Base-by-base conservation (phyloP, 169 alveolate genomes). In the Plasmodium knowlesi region DNA sequence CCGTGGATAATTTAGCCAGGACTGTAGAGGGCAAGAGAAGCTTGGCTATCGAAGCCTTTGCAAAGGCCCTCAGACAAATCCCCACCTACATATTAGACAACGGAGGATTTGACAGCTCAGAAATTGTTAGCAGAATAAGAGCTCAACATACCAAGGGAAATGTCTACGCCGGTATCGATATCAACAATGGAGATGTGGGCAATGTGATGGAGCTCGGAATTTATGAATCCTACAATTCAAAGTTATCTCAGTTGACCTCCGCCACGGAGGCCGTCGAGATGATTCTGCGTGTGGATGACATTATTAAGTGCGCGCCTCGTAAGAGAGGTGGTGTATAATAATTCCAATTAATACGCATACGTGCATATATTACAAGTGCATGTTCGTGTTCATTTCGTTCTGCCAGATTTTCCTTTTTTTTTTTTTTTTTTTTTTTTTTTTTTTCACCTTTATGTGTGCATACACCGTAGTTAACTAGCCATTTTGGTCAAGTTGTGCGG, bases 181-280 rank as follows among this genome's bases (percentile, higher is more conserved):
- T 99, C 93, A 95, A 89, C 84, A 91, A 93, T 28, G 99, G 99
- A 10, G 97, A 89, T 39, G 99, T 99, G 37, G 99, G 99, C 57
- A 97, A 98, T 97, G 98, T 99, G 99, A 86, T 96, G 92, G 98
- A 97, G 84, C 94, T 98, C 39, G 99, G 99, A 43, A 97, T 99
- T 74, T 97, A 97, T 78, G 99, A 99, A 96, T 99, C 99, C 73
- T 97, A 98, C 86, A 98, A 98, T 93, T 98, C 99, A 10, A 99
- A 99, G 95, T 98, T 99, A 92, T 97, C 99, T 37, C 99, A 99
- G 67, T 92, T 99, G 3, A 96, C 99, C 82, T 97, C 99, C 37
- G 99, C 99, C 14, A 97, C 99, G 37, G 99, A 99, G 97, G 99
- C 99, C 0, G 99, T 99, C 16, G 99, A 99, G 96, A 96, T 98